Conservation (phyloP, 2,329 filamentous ascomycete species). For the Annulohypoxylon truncatum region DNA sequence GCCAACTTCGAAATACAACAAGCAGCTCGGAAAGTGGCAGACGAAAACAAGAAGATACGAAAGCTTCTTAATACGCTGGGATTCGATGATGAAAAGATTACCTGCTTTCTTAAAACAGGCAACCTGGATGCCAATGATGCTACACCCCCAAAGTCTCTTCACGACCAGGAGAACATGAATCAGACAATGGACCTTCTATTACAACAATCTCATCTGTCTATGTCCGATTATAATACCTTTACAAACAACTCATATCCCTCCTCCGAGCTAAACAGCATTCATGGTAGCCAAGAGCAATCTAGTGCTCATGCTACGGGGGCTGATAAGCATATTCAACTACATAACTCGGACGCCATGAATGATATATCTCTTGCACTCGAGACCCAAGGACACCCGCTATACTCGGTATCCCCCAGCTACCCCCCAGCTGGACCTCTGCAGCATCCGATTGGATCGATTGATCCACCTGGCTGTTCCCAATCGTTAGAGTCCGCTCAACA, state of each 20-base stretch:
- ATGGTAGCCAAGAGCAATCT: background rate
- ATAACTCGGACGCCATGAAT: background rate
- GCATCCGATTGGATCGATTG: background rate
- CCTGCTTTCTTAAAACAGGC: slow-evolving; percentile 28
- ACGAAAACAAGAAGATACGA: slow-evolving; percentile 75
- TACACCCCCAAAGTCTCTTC: slow-evolving; percentile 14
- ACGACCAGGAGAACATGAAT: background rate
- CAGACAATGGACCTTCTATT: slow-evolving; percentile 29
- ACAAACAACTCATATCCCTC: background rate
- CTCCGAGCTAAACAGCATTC: background rate
- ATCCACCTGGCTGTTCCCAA: background rate
- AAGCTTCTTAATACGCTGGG: slow-evolving; percentile 68
- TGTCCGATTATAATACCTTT: background rate
- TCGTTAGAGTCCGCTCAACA: background rate
- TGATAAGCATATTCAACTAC: background rate
- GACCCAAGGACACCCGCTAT: background rate
- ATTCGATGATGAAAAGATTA: slow-evolving; percentile 59
- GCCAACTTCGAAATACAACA: slow-evolving; percentile 78
- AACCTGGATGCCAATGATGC: background rate
- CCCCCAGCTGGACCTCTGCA: background rate
- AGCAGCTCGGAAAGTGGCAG: slow-evolving; percentile 74
- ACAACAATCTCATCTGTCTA: background rate
- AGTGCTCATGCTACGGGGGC: background rate
- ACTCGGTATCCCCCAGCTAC: background rate
- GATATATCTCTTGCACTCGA: background rate